Evolutionary conservation across 2,329 filamentous ascomycete species (phyloP).

Genomic region (Orbilia ellipsospora): DNA sequence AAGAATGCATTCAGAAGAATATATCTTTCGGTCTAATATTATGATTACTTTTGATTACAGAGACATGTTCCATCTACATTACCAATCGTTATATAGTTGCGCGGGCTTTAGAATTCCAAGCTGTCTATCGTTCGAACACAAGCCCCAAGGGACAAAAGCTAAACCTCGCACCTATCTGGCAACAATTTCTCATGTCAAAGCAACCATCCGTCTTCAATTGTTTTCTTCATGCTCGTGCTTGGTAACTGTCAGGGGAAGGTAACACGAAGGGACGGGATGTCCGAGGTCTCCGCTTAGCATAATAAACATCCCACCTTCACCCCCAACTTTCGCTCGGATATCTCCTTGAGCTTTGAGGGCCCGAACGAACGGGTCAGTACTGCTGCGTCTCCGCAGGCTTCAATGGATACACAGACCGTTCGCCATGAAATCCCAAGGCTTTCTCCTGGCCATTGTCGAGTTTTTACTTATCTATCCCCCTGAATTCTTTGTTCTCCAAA

Average conservation of each 20-base stretch:
- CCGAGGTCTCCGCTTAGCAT: slow-evolving; percentile 3
- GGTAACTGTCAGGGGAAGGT: slow-evolving; percentile 32
- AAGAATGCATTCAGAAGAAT: too few species aligned
- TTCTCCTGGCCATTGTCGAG: not conserved
- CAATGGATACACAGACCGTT: slow-evolving; percentile 32
- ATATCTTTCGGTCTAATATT: too few species aligned
- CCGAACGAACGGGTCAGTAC: slow-evolving; percentile 29
- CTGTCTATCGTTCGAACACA: too few species aligned
- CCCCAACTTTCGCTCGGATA: slow-evolving; percentile 27
- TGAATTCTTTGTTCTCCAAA: slow-evolving; percentile 14
- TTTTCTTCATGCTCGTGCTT: slow-evolving; percentile 1
- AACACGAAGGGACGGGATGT: slow-evolving; percentile 28
- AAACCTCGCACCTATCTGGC: too few species aligned
- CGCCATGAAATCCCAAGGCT: slow-evolving; percentile 2
- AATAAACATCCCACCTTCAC: slow-evolving; percentile 28
- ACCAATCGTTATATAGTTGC: too few species aligned
- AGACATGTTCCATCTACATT: too few species aligned
- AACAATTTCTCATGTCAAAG: slow-evolving; percentile 14
- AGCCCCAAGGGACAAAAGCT: too few species aligned
- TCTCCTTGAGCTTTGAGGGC: slow-evolving; percentile 27
- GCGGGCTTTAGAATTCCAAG: too few species aligned
- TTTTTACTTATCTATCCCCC: slow-evolving; percentile 3
- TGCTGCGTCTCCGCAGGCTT: slow-evolving; percentile 16
- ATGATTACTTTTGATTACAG: too few species aligned
- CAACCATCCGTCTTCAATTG: not conserved